A percentile compares a stretch with the other conserved stretches of the same genome.
phyloP scores from a whole-genome alignment of 345 rosid genomes.

The Sisymbrium altissimum region DNA sequence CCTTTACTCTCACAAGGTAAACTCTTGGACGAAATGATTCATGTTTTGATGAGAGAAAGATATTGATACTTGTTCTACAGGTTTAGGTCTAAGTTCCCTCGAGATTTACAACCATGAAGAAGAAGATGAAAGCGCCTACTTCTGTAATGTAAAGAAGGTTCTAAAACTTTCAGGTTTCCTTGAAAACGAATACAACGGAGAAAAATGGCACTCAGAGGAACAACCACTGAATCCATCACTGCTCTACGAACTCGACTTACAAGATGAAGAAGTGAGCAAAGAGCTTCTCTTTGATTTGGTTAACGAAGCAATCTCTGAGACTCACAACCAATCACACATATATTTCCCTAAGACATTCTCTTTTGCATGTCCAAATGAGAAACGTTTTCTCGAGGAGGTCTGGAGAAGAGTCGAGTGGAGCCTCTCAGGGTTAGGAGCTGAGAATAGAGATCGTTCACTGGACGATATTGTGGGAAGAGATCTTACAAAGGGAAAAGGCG shows the following conservation, averaged over 20 bases:
- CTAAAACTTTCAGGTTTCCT: slow-evolving; percentile 64
- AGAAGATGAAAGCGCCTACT: slow-evolving; percentile 39
- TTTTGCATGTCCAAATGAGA: slow-evolving; percentile 40
- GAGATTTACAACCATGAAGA: slow-evolving; percentile 14
- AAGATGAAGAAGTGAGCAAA: slow-evolving; percentile 33
- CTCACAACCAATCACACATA: slow-evolving; percentile 39
- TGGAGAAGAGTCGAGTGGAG: slow-evolving; percentile 58
- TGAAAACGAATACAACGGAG: slow-evolving; percentile 34
- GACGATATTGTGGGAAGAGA: slow-evolving; percentile 63
- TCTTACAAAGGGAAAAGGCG: slow-evolving; percentile 39
- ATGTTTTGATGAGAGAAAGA: not conserved
- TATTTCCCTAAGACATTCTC: slow-evolving; percentile 59
- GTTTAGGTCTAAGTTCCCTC: slow-evolving; percentile 6
- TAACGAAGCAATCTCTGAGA: slow-evolving; percentile 55
- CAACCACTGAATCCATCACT: slow-evolving; percentile 66
- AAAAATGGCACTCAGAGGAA: slow-evolving; percentile 57
- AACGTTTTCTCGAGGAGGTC: slow-evolving; percentile 52
- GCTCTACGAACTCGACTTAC: slow-evolving; percentile 47
- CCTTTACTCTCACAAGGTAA: slow-evolving; percentile 21
- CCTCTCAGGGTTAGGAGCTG: slow-evolving; percentile 29
- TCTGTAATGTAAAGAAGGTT: slow-evolving; percentile 51
- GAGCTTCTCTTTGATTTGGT: slow-evolving; percentile 62
- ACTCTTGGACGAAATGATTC: not conserved
- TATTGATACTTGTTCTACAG: not conserved
- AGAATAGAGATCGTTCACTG: slow-evolving; percentile 40